Evolutionary conservation across 257 asterid species (phyloP), one percentile per base, ranked within the genome.

Genomic region (Nicotiana noctiflora): DNA sequence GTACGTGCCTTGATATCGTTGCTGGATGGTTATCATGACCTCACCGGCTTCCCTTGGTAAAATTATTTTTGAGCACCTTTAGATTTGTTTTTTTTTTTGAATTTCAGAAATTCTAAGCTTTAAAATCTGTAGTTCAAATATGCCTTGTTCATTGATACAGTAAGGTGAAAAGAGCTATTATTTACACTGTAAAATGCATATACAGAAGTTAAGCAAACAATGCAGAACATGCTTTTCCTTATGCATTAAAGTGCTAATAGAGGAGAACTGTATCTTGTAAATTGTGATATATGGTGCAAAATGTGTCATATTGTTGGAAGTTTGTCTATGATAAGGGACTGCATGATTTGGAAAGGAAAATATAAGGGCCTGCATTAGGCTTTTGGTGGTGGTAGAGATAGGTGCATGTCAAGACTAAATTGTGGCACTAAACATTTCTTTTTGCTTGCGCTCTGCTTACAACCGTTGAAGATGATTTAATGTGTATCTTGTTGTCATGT

Each of bases 11-110:
- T 88, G 81, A 65, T 84, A 40, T 84, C 85, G 9, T 51, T 88
- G 79, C 76, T 88, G 17, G 91, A 86, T 23, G 79, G 85, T 21
- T 88, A 67, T 81, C 87, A 88, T 57, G 87, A 83, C 55, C 46
- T 84, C 72, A 79, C 86, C 18, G 90, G 86, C 23, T 78, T 86
- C 56, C 90, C 91, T 32, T 88, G 91, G 91, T 88, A 70, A 72
- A 40, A 40, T 40, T 34, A 13, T 8, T 65, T 17, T 5, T 52
- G 7, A 14, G n/a, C 57, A 52, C 11, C 40, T 6, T 37, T 66
- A 29, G 7, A 4, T 18, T 15, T 21, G 40, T 40, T 32, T 37
- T 7, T n/a, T 32, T 37, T 7, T n/a, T 32, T 37, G 6, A 21
- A 66, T 27, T 66, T 17, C 61, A 55, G 23, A 55, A 55, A 17